Evolutionary conservation across 768 basidiomycete genomes (phyloP), one percentile per base, ranked within the genome.

Genomic region (Lactifluus pinguis): DNA sequence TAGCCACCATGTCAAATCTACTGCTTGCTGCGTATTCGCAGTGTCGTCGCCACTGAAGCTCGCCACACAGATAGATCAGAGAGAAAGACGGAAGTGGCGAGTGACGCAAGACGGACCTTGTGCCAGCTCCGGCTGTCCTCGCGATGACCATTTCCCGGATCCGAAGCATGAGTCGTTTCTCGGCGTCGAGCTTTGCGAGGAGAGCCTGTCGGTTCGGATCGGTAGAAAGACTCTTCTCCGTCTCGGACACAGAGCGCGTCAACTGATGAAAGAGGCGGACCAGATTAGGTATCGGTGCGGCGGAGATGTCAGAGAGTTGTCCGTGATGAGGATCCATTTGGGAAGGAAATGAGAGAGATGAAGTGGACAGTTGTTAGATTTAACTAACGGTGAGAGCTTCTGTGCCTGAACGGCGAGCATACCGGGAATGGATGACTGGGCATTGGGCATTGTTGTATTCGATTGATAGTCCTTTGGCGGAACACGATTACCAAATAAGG

Each of bases 241-340:
- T 50, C 7, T 61, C 60, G 2, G 5, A 17, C 44, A 57, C 38
- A 2, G 1, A 1, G 21, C 45, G 55, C 14, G 13, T 3, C 21
- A 61, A 38, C 30, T 61, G 55, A 19, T 3, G 14, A 15, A 17
- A 39, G 25, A 53, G 1, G 15, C 0, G 13, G 14, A 17, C 17
- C 41, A 61, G 60, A n/a, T 61, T 44, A 13, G 25, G 42, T n/a
- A 53, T 6, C 13, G 49, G 19, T 36, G 50, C 11, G 1, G 39
- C 44, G 30, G 48, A 9, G 7, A 57, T 17, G 34, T 34, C 41
- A 45, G 8, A 13, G 60, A 48, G 49, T 48, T 51, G 60, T 48
- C 60, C 55, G 7, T 45, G 55, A 14, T 50, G 21, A 21, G 47
- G 60, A 34, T 50, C 50, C 55, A 61, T 53, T 47, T 50, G 55